Evolutionary conservation across 352 stramenopile genomes (phyloP).

Genomic region (Globisporangium paddicum): DNA sequence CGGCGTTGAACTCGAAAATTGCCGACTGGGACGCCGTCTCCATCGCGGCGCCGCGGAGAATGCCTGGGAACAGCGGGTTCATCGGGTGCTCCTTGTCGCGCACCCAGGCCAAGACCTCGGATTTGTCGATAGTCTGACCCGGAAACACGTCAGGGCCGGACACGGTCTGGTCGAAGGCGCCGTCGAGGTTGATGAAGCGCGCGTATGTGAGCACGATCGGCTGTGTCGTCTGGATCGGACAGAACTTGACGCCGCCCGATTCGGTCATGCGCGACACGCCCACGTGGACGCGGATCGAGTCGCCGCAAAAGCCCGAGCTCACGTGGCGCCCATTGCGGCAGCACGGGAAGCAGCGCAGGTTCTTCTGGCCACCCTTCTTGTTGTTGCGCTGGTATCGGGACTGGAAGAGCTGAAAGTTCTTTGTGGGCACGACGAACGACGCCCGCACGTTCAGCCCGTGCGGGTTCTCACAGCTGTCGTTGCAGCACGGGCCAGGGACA

Average conservation of each 20-base stretch:
- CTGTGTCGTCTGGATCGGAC: conserved; percentile 50
- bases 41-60: conserved; percentile 71
- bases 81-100: conserved; percentile 72
- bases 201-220: conserved; percentile 64
- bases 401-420: conserved; percentile 78
- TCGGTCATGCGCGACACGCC: conserved; percentile 69
- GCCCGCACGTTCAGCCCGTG: conserved; percentile 73
- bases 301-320: conserved; percentile 81
- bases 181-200: conserved; percentile 70
- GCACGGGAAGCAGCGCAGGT: conserved; percentile 84
- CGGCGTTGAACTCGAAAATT: conserved; percentile 87
- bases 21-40: conserved; percentile 72
- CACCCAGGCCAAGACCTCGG: conserved; percentile 54
- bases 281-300: conserved; percentile 81
- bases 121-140: conserved; percentile 72
- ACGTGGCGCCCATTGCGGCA: conserved; percentile 79
- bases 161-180: conserved; percentile 59
- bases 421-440: conserved; percentile 75
- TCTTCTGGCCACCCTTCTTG: conserved; percentile 88
- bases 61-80: conserved; percentile 72
- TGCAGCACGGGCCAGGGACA: conserved; percentile 70
- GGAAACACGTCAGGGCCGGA: conserved; percentile 72
- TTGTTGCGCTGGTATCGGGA: conserved; percentile 87
- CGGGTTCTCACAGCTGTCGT: conserved; percentile 81
- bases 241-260: conserved; percentile 79